These are phyloP conservation scores for Cadophora luteo-olivacea DNA, from an alignment of 2,329 filamentous ascomycete genomes.

Conservation along the genomic window DNA sequence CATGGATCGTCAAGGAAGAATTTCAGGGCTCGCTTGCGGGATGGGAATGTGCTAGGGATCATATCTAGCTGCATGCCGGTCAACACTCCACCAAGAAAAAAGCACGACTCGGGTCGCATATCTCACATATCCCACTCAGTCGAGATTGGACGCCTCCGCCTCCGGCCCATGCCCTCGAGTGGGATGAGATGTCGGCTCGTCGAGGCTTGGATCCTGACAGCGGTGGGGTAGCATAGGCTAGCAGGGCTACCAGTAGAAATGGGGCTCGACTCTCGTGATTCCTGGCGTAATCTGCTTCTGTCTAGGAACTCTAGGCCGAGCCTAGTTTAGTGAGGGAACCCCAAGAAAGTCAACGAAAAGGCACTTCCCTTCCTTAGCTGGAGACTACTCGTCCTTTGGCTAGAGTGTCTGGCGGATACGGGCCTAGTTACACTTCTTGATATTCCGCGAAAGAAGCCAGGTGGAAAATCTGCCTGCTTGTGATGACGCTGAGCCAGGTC, in stretches of 20 bases:
- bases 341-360: neutral
- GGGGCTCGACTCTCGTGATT: neutral
- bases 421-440: neutral
- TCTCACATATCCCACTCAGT: slow-evolving; percentile 23
- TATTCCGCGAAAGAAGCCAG: neutral
- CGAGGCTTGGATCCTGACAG: slow-evolving; percentile 26
- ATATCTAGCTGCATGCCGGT: neutral
- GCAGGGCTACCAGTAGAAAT: neutral
- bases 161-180: slow-evolving; percentile 6
- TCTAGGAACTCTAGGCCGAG: neutral
- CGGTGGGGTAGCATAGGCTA: slow-evolving; percentile 21
- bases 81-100: slow-evolving; percentile 6
- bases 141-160: slow-evolving; percentile 25
- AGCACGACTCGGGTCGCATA: slow-evolving; percentile 25
- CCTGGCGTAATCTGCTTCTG: neutral
- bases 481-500: slow-evolving; percentile 6
- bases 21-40: slow-evolving; percentile 23
- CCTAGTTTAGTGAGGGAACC: neutral
- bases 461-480: slow-evolving; percentile 14
- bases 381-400: neutral
- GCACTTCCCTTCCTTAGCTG: neutral
- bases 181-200: slow-evolving; percentile 18
- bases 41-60: slow-evolving; percentile 4
- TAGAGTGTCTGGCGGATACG: neutral
- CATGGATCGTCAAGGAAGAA: slow-evolving; percentile 29